Conservation (phyloP, 1,284 basidiomycete genomes). For the Chalciporus piperatoides region DNA sequence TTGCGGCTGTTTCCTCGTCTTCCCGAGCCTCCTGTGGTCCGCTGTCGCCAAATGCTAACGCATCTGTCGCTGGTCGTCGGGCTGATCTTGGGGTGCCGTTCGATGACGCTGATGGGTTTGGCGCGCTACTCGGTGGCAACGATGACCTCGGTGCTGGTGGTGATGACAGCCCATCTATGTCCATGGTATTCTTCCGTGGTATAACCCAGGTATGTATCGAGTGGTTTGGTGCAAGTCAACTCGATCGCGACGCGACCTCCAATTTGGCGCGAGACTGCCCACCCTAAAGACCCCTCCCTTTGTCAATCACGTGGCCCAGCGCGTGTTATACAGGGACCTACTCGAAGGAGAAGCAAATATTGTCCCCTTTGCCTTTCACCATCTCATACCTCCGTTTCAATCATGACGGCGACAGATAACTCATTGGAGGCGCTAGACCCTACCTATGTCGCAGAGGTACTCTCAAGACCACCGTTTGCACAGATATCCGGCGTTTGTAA, state of each 20-base stretch:
- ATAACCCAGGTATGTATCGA: constrained; percentile 1
- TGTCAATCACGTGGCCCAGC: constrained; percentile 17
- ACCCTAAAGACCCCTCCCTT: constrained; percentile 34
- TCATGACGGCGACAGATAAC: constrained; percentile 27
- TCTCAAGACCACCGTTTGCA: constrained; percentile 67
- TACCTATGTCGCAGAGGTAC: constrained; percentile 52
- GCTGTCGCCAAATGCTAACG: constrained; percentile 57
- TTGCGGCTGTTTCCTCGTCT: constrained; percentile 34
- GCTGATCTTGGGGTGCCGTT: constrained; percentile 39
- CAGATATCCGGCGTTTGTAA: constrained; percentile 66
- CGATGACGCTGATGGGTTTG: constrained; percentile 46
- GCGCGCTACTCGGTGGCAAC: constrained; percentile 68
- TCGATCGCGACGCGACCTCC: constrained; percentile 27
- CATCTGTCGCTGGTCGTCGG: constrained; percentile 52
- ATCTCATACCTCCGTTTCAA: neutral
- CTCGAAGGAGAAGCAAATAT: neutral
- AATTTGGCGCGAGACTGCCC: constrained; percentile 40
- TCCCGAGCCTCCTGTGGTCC: constrained; percentile 47
- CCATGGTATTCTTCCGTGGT: constrained; percentile 32
- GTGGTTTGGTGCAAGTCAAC: constrained; percentile 2
- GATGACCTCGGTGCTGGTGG: constrained; percentile 43
- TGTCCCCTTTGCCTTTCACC: neutral
- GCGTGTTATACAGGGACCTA: constrained; percentile 7
- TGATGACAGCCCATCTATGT: constrained; percentile 41
- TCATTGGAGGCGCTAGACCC: constrained; percentile 62